These are phyloP conservation scores for Apostasia ramifera DNA, from an alignment of 106 monocot genomes.

Conservation along the genomic window DNA sequence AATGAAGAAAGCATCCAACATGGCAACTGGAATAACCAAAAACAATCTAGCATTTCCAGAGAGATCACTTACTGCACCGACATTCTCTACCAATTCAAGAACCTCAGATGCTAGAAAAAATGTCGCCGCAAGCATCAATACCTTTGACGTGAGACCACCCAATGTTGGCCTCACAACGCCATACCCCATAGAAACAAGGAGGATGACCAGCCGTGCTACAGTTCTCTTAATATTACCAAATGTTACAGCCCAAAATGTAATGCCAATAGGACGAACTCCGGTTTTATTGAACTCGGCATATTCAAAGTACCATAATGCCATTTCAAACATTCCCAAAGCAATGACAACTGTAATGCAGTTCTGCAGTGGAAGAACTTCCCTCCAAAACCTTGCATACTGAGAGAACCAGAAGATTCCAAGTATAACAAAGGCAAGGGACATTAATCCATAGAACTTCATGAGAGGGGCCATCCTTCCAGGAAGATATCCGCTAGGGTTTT, in stretches of 20 bases:
- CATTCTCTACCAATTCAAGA: constrained; percentile 89
- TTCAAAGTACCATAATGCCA: constrained; percentile 92
- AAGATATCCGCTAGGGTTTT: constrained; percentile 89
- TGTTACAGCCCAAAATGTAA: constrained; percentile 93
- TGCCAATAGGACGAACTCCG: constrained; percentile 75
- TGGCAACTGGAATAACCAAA: constrained; percentile 75
- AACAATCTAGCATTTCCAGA: constrained; percentile 90
- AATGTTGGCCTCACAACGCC: constrained; percentile 93
- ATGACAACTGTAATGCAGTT: constrained; percentile 90
- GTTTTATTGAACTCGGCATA: constrained; percentile 87
- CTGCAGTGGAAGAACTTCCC: constrained; percentile 85
- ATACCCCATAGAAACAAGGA: constrained; percentile 84
- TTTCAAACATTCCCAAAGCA: constrained; percentile 81
- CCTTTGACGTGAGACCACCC: constrained; percentile 90
- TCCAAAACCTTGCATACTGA: constrained; percentile 86
- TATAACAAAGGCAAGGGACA: constrained; percentile 79
- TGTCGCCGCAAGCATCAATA: constrained; percentile 83
- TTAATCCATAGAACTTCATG: constrained; percentile 83
- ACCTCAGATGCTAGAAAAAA: constrained; percentile 90
- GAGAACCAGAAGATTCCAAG: constrained; percentile 71
- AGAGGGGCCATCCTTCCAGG: constrained; percentile 95
- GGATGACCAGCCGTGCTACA: constrained; percentile 60
- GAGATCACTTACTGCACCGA: constrained; percentile 78
- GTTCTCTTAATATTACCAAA: constrained; percentile 80
- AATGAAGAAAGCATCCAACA: constrained; percentile 95